A percentile compares a stretch with the other conserved stretches of the same genome.
Conservation (phyloP, 106 monocot genomes). For the Agapanthus africanus region DNA sequence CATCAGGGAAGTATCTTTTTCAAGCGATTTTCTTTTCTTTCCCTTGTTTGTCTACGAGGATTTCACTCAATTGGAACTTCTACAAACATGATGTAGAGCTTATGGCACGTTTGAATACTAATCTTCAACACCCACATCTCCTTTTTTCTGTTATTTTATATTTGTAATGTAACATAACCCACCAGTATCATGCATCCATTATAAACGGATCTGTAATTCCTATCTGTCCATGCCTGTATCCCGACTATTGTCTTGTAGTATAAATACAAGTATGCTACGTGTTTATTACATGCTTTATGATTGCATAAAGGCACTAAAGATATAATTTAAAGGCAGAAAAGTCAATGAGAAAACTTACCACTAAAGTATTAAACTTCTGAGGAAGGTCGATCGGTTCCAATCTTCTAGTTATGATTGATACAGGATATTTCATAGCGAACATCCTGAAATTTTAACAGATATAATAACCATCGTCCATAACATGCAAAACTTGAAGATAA, state of each 20-base stretch:
- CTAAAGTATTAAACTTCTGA: conserved; percentile 6
- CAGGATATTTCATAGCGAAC: not conserved
- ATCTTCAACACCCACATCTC: no score
- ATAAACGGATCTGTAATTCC: not conserved
- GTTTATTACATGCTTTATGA: not conserved
- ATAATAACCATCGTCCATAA: no score
- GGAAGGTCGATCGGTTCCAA: not conserved
- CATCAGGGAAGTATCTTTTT: not conserved
- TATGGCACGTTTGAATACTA: not conserved
- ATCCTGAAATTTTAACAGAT: no score
- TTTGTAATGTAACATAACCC: not conserved
- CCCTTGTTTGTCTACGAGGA: no score
- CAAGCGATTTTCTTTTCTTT: no score
- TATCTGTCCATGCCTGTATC: not conserved
- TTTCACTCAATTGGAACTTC: no score
- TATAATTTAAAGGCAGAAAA: not conserved
- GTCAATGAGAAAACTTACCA: conserved; percentile 2
- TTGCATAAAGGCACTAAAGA: not conserved
- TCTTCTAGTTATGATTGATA: conserved; percentile 1
- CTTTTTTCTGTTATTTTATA: no score
- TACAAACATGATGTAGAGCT: not conserved
- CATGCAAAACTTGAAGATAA: no score
- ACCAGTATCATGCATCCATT: not conserved
- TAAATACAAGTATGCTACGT: not conserved
- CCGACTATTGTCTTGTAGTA: not conserved